Base-by-base conservation (phyloP, 2,329 filamentous ascomycete genomes). In the Lachnellula hyalina region DNA sequence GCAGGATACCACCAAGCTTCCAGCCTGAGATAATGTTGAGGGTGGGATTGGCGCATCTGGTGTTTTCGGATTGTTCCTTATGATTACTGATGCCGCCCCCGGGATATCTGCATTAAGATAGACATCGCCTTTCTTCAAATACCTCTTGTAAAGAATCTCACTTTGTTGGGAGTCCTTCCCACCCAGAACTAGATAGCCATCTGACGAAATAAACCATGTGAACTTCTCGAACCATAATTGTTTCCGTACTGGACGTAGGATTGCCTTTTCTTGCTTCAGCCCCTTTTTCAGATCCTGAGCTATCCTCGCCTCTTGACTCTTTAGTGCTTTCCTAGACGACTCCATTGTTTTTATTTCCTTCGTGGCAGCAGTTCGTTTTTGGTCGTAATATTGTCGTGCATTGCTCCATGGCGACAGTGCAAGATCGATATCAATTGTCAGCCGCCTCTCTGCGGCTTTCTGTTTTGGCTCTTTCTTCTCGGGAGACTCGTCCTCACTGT, bases 141-240 rank as follows among this genome's bases (percentile, higher is more conserved):
- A 86, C 23, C 83, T 83, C 58, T 86, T 85, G 74, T 97, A 99
- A n/a, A 99, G 76, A 41, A 92, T 86, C 70, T 99, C 94, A 65
- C 88, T 91, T 69, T 99, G 94, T 64, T 90, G 87, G 1, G 85
- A 81, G 73, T 99, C 94, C 58, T 90, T 90, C 15, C 91, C 93
- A 45, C 85, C 93, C 15, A 99, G 79, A 0, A 97, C 89, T 5
- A 99, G 79, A 69, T 97, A 96, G 4, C 93, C 92, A 67, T 99
- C 94, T 0, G 91, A 95, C 0, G 92, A 96, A 63, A 97, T 82
- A 73, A 99, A 99, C 80, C 90, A 97, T 28, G 85, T 77, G 65
- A 96, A 99, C 72, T 99, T 99, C 67, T 99, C 94, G 63, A 96
- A 99, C 94, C 94, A 99, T 65, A 92, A 82, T 61, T 86, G 87